phyloP scores from a whole-genome alignment of 2,329 filamentous ascomycete genomes.

The Drechmeria coniospora region DNA sequence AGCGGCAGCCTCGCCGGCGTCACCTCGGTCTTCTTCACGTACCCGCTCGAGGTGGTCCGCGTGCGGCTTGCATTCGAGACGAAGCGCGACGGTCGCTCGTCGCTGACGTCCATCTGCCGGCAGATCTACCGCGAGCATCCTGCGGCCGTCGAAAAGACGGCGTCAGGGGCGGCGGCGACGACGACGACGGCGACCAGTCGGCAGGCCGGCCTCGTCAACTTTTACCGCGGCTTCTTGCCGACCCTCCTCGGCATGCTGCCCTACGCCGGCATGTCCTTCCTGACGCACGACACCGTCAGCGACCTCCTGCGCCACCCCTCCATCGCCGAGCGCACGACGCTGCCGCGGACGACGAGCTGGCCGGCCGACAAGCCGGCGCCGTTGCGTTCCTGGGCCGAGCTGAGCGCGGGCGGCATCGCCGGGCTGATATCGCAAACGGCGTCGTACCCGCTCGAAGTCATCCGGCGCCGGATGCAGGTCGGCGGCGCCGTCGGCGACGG shows the following conservation, averaged over 20 bases:
- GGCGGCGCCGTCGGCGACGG: slow-evolving; percentile 88
- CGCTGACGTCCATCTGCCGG: slow-evolving; percentile 59
- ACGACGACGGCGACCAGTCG: slow-evolving; percentile 34
- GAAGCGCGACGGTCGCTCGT: slow-evolving; percentile 53
- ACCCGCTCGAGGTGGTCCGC: slow-evolving; percentile 82
- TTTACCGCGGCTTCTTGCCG: slow-evolving; percentile 85
- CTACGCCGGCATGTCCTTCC: slow-evolving; percentile 88
- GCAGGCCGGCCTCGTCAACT: slow-evolving; percentile 63
- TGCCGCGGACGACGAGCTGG: slow-evolving; percentile 42
- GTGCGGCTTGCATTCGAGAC: slow-evolving; percentile 94
- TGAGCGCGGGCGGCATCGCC: slow-evolving; percentile 69
- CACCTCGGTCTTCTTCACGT: slow-evolving; percentile 89
- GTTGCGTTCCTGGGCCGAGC: slow-evolving; percentile 73
- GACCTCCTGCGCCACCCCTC: slow-evolving; percentile 61
- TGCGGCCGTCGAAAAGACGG: slow-evolving; percentile 17
- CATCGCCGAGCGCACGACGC: slow-evolving; percentile 58
- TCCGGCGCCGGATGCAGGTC: slow-evolving; percentile 88
- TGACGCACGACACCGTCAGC: slow-evolving; percentile 82
- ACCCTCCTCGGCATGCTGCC: slow-evolving; percentile 91
- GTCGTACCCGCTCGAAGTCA: slow-evolving; percentile 87
- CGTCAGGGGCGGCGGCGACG: slow-evolving; percentile 21
- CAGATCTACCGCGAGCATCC: slow-evolving; percentile 74
- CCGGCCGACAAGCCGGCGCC: slow-evolving; percentile 50
- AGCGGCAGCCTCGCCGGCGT: slow-evolving; percentile 67
- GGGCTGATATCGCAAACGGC: slow-evolving; percentile 82